These are phyloP conservation scores for Puya raimondii DNA, from an alignment of 176 grass and related monocot species.

Conservation along the genomic window DNA sequence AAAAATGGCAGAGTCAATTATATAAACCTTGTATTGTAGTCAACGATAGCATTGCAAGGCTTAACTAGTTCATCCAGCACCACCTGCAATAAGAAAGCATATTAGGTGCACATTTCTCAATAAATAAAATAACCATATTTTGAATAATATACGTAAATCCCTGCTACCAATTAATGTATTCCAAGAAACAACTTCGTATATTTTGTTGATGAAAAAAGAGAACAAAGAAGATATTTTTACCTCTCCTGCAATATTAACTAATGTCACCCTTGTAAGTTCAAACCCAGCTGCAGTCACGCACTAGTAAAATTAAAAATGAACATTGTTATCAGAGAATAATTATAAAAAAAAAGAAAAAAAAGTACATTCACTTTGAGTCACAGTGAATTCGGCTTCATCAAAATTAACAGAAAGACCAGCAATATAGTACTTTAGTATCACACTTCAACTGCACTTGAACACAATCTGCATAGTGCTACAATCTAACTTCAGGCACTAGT, in stretches of 20 bases:
- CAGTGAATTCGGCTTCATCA: no score
- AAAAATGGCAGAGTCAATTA: slow-evolving; percentile 9
- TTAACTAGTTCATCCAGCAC: slow-evolving; percentile 91
- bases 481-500: no score
- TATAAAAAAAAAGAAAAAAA: neutral
- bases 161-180: neutral
- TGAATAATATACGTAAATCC: neutral
- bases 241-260: slow-evolving; percentile 84
- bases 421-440: no score
- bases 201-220: neutral
- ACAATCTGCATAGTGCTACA: no score
- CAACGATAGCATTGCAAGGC: slow-evolving; percentile 67
- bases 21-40: slow-evolving; percentile 93
- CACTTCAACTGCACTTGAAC: no score
- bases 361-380: neutral
- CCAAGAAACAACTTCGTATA: neutral
- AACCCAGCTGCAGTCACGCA: slow-evolving; percentile 78
- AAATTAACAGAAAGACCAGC: no score
- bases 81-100: slow-evolving; percentile 43
- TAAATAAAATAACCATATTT: neutral
- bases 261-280: slow-evolving; percentile 93
- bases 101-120: neutral
- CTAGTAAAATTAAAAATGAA: slow-evolving; percentile 42
- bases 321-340: neutral
- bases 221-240: slow-evolving; percentile 26